Base-by-base conservation (phyloP, 2,329 filamentous ascomycete genomes). In the Fusarium poae region DNA sequence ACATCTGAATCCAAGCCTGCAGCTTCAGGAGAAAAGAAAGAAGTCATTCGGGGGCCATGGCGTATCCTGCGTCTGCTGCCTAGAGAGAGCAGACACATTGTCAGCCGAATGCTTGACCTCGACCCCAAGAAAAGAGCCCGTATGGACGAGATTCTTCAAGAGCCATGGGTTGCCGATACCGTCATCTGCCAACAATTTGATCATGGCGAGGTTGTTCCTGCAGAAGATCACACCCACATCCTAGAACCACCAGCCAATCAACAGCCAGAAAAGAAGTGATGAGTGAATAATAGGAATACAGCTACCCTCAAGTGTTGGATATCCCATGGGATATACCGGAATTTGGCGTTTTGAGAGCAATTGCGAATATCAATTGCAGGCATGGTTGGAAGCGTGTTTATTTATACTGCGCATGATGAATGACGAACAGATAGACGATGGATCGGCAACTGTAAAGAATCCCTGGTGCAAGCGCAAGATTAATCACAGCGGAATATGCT, bases 41-140 rank as follows among this genome's bases (percentile, higher is more conserved):
- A 94, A 77, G 88, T 93, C 0, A 97, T 99, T 72, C 93, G 94
- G 75, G 96, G 96, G 0, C 96, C 96, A 3, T 97, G 95, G 92
- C 88, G 96, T 46, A 87, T 99, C 43, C 83, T 99, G 30, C 89
- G 96, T 42, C 83, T 98, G 35, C 84, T 99, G 12, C 96, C 96
- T 1, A 86, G 95, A 62, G 96, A 98, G 80, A 97, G 91, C 69
- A 86, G 96, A 52, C 91, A 95, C 76, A 94, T 99, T 67, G 91
- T 99, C 57, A 91, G 93, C 44, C 87, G 92, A 59, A 99, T 99
- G 96, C 86, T 99, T 35, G 93, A 96, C 75, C 85, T 97, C 51
- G 89, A 97, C 74, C 93, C 94, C 0, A 91, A 88, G 76, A 91
- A 91, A 70, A 88, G 96, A 58, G 95, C 94, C 4, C 92, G 88